Evolutionary conservation across 2,329 filamentous ascomycete species (phyloP), one percentile per base, ranked within the genome.

Genomic region (Colletotrichum liriopes): DNA sequence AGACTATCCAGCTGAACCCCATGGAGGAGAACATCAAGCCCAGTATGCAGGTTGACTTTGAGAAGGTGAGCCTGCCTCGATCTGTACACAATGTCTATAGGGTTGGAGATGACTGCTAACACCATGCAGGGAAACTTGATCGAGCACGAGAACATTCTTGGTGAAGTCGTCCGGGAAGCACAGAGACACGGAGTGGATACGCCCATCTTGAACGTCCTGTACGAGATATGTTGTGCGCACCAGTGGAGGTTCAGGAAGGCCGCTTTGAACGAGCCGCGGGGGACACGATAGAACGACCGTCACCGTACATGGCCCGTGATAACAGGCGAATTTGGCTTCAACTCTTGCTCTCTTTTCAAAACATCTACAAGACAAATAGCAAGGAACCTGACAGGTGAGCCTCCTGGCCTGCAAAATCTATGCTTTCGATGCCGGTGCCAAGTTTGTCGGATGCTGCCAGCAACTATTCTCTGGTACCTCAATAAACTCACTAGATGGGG

Each of bases 41-140:
- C 0, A 89, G 86, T 74, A 90, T 90, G 88, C 80, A 84, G 20
- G 84, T 86, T 71, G 89, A 91, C 77, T 78, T 84, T 9, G 79
- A 82, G 45, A 89, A 89, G 75, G 65, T 41, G 32, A 12, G 39
- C 5, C 12, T 2, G 12, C 20, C 14, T 43, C n/a, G 3, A 8
- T 32, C 12, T 41, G 4, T 5, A 26, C 7, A 12, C 20, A 23
- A 11, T 3, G 12, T 26, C 18, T 12, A 16, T 41, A 18, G 6
- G 32, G 9, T 3, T 5, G 35, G 3, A n/a, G 11, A 35, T 2
- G 54, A 12, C 14, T 26, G 54, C n/a, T 39, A 2, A 54, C 37
- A 43, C 6, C 7, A n/a, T 16, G 8, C 16, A 67, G 64, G 75
- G 76, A 1, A 77, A 77, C 26, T 37, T 78, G 12, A 76, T 78